Base-by-base conservation (phyloP, 345 rosid genomes). In the Moricandia arvensis region DNA sequence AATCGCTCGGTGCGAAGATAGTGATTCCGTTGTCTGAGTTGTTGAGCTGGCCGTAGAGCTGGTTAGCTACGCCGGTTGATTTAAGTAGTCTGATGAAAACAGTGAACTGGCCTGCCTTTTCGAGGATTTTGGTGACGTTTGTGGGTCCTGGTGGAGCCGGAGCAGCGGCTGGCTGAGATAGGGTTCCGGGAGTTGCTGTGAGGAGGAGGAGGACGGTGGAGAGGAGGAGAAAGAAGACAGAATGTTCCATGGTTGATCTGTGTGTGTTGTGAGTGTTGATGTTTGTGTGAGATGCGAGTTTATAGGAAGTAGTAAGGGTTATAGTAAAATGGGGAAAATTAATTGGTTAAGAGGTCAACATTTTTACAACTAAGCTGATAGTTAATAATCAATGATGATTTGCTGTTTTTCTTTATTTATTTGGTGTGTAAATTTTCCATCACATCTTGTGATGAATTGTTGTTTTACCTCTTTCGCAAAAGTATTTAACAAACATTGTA, bases 111-210 rank as follows among this genome's bases (percentile, higher is more conserved):
- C 86, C 85, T 4, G 83, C 83, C 55, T 86, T 86, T 43, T 85
- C 85, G 7, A 88, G 87, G 86, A 88, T 85, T 61, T 87, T 87
- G 30, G 86, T 80, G 15, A 88, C 79, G 60, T 85, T 83, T 13
- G 86, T 83, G 4, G 88, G 87, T 31, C 82, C 80, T 3, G 83
- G 8, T 21, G 82, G 85, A 8, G 79, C 74, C 0, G 83, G 85
- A 27, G 90, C 83, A 0, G 26, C 60, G 6, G 83, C 80, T 34
- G 78, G 68, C 66, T 75, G 84, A 59, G 82, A 71, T 63, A 74
- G 63, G 15, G 63, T 72, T 72, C 71, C 78, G 33, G 80, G 72
- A 68, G 13, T 35, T 63, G 72, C 37, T n/a, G 45, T 33, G 49
- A 70, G 82, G 64, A 35, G 71, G 63, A 72, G 58, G 13, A 77